These are phyloP conservation scores for Leishmania guyanensis DNA, from an alignment of 208 protist genomes.

Conservation along the genomic window DNA sequence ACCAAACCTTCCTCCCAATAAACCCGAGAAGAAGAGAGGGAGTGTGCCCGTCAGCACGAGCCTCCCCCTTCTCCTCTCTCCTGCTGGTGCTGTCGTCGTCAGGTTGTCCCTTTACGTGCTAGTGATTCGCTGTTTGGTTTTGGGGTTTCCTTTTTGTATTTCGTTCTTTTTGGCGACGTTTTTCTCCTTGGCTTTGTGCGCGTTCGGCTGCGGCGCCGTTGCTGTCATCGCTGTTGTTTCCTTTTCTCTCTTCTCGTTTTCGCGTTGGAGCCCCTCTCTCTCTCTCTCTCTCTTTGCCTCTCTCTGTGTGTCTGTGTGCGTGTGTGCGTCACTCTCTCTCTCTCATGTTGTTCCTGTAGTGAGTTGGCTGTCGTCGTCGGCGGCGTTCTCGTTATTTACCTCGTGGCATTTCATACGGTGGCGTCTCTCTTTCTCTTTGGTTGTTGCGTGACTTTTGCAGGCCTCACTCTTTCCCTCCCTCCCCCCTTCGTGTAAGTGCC, in stretches of 20 bases:
- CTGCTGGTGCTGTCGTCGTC: neutral
- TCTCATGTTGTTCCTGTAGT: too few species aligned
- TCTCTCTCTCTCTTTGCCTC: neutral
- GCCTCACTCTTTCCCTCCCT: neutral
- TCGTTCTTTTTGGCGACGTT: neutral
- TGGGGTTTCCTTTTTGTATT: neutral
- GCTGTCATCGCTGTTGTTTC: neutral
- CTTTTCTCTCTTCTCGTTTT: neutral
- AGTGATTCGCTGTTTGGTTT: neutral
- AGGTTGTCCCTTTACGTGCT: neutral
- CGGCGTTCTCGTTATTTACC: too few species aligned
- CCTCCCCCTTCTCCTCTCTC: neutral
- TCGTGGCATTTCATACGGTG: too few species aligned
- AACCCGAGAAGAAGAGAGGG: neutral
- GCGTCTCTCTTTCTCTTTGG: neutral
- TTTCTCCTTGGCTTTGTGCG: neutral
- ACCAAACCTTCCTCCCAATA: neutral
- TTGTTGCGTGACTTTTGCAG: too few species aligned
- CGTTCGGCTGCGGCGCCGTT: neutral
- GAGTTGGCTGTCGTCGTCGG: too few species aligned
- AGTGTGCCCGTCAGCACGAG: neutral
- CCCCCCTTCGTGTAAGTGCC: neutral
- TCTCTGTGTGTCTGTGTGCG: neutral
- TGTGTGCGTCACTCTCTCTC: too few species aligned
- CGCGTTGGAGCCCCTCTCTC: neutral